Evolutionary conservation across 768 basidiomycete genomes (phyloP).

Genomic region (Amanita exitialis): DNA sequence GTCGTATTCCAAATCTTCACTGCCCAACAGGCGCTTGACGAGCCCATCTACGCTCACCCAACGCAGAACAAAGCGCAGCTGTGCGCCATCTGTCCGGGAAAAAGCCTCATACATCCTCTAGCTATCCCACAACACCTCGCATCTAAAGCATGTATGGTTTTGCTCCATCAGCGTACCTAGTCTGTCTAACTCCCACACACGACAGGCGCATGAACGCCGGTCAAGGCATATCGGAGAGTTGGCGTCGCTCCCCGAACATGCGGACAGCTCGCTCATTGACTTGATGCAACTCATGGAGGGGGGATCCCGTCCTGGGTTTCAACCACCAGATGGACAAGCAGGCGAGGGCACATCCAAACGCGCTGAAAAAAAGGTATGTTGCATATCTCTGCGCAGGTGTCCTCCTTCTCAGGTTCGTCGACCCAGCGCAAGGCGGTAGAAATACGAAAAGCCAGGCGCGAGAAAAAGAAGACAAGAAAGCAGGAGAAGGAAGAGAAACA

Average conservation of each 20-base stretch:
- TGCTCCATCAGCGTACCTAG: slow-evolving; percentile 6
- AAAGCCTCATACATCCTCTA: slow-evolving; percentile 48
- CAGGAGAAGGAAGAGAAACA: slow-evolving; percentile 3
- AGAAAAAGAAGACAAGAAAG: slow-evolving; percentile 5
- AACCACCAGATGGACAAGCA: slow-evolving; percentile 14
- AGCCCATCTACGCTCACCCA: slow-evolving; percentile 55
- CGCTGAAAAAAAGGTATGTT: slow-evolving; percentile 46
- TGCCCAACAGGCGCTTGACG: slow-evolving; percentile 46
- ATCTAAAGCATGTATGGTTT: slow-evolving; percentile 50
- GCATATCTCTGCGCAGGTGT: too few relatives aligned
- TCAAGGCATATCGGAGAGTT: slow-evolving; percentile 38
- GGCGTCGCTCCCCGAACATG: slow-evolving; percentile 14
- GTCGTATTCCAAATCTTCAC: slow-evolving; percentile 24
- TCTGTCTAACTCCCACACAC: slow-evolving; percentile 2
- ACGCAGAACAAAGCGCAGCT: slow-evolving; percentile 42
- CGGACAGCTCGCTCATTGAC: not conserved
- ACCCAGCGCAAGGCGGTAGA: not conserved
- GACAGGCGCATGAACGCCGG: slow-evolving; percentile 56
- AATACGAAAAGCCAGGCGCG: not conserved
- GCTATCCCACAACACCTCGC: slow-evolving; percentile 49
- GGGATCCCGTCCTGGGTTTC: slow-evolving; percentile 10
- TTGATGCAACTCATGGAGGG: slow-evolving; percentile 11
- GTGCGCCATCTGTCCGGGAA: slow-evolving; percentile 66
- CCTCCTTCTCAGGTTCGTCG: not conserved
- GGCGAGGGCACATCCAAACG: slow-evolving; percentile 39